A percentile compares a stretch with the other conserved stretches of the same genome.
Conservation (phyloP, 345 rosid species). For the Gossypium arboreum region DNA sequence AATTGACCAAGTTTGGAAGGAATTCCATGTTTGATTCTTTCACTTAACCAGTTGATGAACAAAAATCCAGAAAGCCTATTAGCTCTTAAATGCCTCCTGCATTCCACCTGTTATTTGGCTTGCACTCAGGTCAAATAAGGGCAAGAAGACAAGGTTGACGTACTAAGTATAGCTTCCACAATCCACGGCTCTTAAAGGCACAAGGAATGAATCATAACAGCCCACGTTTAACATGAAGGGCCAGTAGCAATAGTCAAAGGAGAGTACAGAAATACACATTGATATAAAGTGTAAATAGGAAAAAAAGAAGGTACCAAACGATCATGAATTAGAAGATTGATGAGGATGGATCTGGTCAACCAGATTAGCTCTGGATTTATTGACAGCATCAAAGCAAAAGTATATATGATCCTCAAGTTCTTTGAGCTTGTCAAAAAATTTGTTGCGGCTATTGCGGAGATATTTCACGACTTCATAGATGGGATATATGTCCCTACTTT, state of each 20-base stretch:
- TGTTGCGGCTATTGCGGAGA: constrained; percentile 42
- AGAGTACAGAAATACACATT: background rate
- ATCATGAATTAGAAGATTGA: constrained; percentile 10
- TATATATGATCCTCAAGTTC: constrained; percentile 65
- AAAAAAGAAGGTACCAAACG: background rate
- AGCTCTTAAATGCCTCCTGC: constrained; percentile 23
- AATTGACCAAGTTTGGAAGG: no score
- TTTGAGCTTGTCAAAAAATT: constrained; percentile 37
- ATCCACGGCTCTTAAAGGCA: background rate
- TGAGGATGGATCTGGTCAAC: constrained; percentile 41
- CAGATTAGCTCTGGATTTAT: constrained; percentile 51
- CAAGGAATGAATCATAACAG: background rate
- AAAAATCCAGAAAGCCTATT: constrained; percentile 19
- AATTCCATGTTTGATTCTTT: constrained; percentile 24
- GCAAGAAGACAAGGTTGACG: background rate
- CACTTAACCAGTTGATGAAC: no score
- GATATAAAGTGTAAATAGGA: background rate
- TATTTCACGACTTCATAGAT: constrained; percentile 48
- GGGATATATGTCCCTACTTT: constrained; percentile 39
- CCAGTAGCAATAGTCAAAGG: background rate
- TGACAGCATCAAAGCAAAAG: constrained; percentile 56
- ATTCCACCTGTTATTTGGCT: constrained; percentile 35
- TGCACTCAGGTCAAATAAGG: constrained; percentile 29
- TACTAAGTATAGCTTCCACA: background rate
- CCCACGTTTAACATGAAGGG: constrained; percentile 8